A percentile compares a stretch with the other conserved stretches of the same genome.
Conservation (phyloP, 805 yeast species). For the Cyberlindnera euphorbiiphila region DNA sequence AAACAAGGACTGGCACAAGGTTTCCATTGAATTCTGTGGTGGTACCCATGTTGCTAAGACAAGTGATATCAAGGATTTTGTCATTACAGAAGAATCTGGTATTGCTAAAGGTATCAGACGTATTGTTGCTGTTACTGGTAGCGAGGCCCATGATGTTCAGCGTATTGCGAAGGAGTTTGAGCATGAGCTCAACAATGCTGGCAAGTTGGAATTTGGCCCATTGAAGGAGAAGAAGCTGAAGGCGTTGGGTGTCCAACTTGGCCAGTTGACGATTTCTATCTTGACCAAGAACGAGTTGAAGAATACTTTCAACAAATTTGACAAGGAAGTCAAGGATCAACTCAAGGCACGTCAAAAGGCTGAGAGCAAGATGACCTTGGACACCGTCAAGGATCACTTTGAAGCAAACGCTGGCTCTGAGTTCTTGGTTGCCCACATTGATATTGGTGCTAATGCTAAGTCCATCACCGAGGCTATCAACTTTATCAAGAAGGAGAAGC, state of each 20-base stretch:
- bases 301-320: conserved; percentile 70
- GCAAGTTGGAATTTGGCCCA: conserved; percentile 64
- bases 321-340: conserved; percentile 85
- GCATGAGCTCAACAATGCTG: conserved; percentile 54
- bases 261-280: conserved; percentile 78
- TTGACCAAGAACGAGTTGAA: conserved; percentile 73
- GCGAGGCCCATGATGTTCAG: conserved; percentile 87
- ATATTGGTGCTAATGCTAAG: conserved; percentile 80
- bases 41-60: conserved; percentile 96
- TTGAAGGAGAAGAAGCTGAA: conserved; percentile 79
- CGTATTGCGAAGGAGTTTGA: conserved; percentile 73
- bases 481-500: conserved; percentile 70
- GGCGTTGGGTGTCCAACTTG: conserved; percentile 78
- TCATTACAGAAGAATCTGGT: conserved; percentile 91
- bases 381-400: conserved; percentile 70
- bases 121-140: conserved; percentile 94
- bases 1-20: conserved; percentile 68
- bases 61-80: conserved; percentile 87
- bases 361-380: conserved; percentile 78
- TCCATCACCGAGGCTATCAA: conserved; percentile 91
- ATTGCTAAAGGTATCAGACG: conserved; percentile 99
- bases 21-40: conserved; percentile 96
- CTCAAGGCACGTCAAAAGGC: conserved; percentile 83
- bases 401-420: conserved; percentile 44
- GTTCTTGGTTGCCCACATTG: conserved; percentile 64